phyloP scores from a whole-genome alignment of 1,284 basidiomycete genomes.

The Irpex sp. region DNA sequence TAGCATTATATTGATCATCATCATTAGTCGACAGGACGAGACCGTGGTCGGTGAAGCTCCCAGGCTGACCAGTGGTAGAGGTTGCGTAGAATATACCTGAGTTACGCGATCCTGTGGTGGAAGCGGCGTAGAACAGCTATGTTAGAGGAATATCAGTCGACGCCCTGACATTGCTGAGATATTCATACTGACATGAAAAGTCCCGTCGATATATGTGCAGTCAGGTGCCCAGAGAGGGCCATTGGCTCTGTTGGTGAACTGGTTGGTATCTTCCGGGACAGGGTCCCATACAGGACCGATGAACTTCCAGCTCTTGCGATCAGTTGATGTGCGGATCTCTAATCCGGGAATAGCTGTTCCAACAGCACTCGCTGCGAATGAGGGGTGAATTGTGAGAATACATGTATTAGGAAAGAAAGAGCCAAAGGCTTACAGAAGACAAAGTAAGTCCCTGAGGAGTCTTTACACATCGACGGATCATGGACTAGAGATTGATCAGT shows the following conservation, averaged over 20 bases:
- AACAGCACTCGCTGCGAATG: too few relatives aligned
- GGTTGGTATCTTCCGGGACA: background rate
- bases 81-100: slow-evolving; percentile 49
- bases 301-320: background rate
- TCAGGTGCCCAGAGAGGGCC: background rate
- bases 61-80: slow-evolving; percentile 41
- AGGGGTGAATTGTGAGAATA: background rate
- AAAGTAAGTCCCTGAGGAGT: background rate
- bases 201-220: background rate
- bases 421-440: background rate
- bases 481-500: background rate
- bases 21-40: background rate
- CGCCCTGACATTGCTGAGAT: too few relatives aligned
- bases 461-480: background rate
- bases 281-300: background rate
- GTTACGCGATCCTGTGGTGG: slow-evolving; percentile 46
- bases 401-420: background rate
- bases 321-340: background rate
- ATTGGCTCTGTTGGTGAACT: background rate
- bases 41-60: slow-evolving; percentile 35
- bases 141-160: background rate
- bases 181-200: background rate
- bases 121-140: slow-evolving; percentile 42
- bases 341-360: background rate
- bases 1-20: background rate